phyloP scores from a whole-genome alignment of 768 basidiomycete genomes.

The Saitozyma sp. region DNA sequence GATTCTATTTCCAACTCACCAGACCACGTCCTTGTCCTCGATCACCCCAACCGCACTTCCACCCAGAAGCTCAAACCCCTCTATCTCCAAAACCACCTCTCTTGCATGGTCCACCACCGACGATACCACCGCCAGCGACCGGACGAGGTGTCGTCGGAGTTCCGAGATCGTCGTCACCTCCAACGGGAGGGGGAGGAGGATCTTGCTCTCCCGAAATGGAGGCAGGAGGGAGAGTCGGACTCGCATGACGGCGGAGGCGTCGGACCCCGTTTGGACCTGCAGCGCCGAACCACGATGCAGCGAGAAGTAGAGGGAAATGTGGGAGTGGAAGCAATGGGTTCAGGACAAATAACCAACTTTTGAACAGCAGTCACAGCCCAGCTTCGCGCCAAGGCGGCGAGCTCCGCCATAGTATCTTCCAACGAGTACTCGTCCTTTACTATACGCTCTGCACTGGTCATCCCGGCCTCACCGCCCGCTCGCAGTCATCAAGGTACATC shows the following conservation, averaged over 20 bases:
- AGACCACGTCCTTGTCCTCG: conserved; percentile 60
- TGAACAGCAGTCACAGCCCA: too few species aligned
- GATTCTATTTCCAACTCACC: conserved; percentile 13
- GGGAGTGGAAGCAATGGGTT: too few species aligned
- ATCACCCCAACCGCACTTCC: conserved; percentile 72
- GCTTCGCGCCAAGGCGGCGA: too few species aligned
- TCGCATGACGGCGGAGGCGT: conserved; percentile 15
- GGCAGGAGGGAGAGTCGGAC: conserved; percentile 31
- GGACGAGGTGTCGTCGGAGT: conserved; percentile 29
- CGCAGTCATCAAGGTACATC: too few species aligned
- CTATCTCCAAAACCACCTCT: conserved; percentile 35
- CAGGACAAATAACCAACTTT: too few species aligned
- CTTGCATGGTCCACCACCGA: conserved; percentile 6
- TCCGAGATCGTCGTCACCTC: conserved; percentile 25
- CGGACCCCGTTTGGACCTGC: too few species aligned
- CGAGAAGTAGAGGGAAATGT: too few species aligned
- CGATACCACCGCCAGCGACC: conserved; percentile 21
- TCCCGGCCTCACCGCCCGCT: too few species aligned
- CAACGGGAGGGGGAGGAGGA: conserved; percentile 30
- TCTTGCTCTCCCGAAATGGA: conserved; percentile 27
- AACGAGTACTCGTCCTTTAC: too few species aligned
- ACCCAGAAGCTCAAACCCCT: conserved; percentile 56
- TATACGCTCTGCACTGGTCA: too few species aligned
- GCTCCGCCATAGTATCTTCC: too few species aligned
- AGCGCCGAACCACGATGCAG: too few species aligned